Evolutionary conservation across 2,329 filamentous ascomycete species (phyloP).

Genomic region (Elsinoe fawcettii): DNA sequence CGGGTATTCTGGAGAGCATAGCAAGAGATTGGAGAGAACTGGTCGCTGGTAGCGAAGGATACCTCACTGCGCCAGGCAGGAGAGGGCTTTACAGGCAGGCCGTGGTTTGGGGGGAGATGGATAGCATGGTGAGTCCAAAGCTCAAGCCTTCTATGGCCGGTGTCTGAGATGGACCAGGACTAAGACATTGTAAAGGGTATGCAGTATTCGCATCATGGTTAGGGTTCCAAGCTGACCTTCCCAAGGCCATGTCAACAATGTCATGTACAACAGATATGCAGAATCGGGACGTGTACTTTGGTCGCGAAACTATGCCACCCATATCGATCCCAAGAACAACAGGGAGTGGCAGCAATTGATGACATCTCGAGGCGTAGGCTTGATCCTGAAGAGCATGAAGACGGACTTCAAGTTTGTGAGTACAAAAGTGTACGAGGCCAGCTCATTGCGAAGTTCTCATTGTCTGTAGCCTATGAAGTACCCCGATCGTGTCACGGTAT

Average conservation of each 20-base stretch:
- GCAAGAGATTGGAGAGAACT: conserved; percentile 63
- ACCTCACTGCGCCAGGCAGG: conserved; percentile 54
- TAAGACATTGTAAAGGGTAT: conserved; percentile 13
- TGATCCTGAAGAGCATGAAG: conserved; percentile 73
- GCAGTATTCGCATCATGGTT: background rate
- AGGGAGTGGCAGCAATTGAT: conserved; percentile 62
- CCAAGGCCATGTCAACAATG: conserved; percentile 76
- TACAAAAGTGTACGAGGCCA: conserved; percentile 37
- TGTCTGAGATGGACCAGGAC: background rate
- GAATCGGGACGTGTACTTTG: conserved; percentile 76
- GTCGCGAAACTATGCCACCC: conserved; percentile 59
- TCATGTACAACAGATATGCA: conserved; percentile 74
- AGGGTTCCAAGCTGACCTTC: background rate
- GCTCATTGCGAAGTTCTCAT: background rate
- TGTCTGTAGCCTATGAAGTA: conserved; percentile 64
- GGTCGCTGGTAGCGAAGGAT: conserved; percentile 67
- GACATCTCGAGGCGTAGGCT: conserved; percentile 56
- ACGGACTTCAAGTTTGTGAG: conserved; percentile 74
- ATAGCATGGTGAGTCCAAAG: conserved; percentile 46
- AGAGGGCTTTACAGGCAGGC: conserved; percentile 57
- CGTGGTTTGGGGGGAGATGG: conserved; percentile 80
- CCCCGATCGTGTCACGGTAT: conserved; percentile 74
- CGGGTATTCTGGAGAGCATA: conserved; percentile 51
- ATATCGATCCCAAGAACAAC: conserved; percentile 54
- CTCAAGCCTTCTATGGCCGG: background rate